These are phyloP conservation scores for Beauveria australis DNA, from an alignment of 2,329 filamentous ascomycete species.

Conservation along the genomic window DNA sequence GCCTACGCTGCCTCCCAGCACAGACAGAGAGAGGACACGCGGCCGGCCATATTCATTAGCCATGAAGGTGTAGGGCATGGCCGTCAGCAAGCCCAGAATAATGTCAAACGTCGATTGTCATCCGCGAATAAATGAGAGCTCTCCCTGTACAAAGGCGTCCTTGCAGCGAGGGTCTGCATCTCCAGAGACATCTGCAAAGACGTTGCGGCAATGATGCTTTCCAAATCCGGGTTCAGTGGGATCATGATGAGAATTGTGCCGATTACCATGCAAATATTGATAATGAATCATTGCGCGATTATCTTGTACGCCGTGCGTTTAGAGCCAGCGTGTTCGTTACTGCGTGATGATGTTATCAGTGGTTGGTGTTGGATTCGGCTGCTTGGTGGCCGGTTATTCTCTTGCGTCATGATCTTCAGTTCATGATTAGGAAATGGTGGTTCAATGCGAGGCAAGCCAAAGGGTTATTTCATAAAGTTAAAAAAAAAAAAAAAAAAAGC, in stretches of 20 bases:
- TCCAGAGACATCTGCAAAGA: background rate
- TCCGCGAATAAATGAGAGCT: background rate
- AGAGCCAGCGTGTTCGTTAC: background rate
- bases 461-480: too few relatives aligned
- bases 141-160: background rate
- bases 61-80: background rate
- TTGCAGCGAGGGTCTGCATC: background rate
- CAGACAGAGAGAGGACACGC: background rate
- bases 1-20: background rate
- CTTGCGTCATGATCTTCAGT: background rate
- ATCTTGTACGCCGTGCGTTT: background rate
- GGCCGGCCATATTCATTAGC: background rate
- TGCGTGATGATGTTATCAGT: background rate
- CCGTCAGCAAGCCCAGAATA: background rate
- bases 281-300: background rate
- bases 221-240: background rate
- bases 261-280: background rate
- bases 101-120: background rate
- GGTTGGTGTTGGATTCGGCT: background rate
- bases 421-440: background rate
- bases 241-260: background rate
- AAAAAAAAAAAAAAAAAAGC: background rate
- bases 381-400: background rate
- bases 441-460: too few relatives aligned
- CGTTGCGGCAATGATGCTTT: conserved; percentile 1